phyloP scores from a whole-genome alignment of 257 asterid species.

The Primulina eburnea region DNA sequence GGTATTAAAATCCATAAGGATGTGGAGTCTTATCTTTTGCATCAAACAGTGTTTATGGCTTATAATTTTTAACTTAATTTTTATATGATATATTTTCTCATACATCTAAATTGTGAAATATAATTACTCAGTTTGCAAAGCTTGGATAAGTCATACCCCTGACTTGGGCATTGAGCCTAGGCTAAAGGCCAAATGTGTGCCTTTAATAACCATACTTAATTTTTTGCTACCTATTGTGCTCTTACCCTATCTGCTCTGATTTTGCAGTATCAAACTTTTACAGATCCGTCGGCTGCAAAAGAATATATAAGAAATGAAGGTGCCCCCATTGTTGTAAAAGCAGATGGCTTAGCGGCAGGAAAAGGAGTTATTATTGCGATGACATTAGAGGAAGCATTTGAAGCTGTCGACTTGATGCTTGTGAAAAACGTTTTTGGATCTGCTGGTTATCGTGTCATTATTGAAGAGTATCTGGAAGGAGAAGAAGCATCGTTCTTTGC shows the following conservation, averaged over 20 bases:
- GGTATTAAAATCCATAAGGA: conserved; percentile 32
- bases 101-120: neutral
- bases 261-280: conserved; percentile 76
- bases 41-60: too few species aligned
- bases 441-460: conserved; percentile 68
- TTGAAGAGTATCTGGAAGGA: conserved; percentile 90
- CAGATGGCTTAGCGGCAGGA: conserved; percentile 96
- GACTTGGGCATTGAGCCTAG: neutral
- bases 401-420: conserved; percentile 93
- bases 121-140: neutral
- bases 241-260: conserved; percentile 12
- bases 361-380: conserved; percentile 89
- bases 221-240: neutral
- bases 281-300: conserved; percentile 68
- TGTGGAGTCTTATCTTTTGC: neutral
- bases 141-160: neutral
- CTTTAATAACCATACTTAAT: neutral
- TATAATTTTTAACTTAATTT: too few species aligned
- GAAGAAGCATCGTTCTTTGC: conserved; percentile 97
- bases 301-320: conserved; percentile 71
- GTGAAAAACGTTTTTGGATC: conserved; percentile 71
- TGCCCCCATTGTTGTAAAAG: conserved; percentile 82
- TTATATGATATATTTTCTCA: too few species aligned
- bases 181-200: neutral
- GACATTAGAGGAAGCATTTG: conserved; percentile 73